phyloP scores from a whole-genome alignment of 306 rosid species.

The Lagenaria siceraria region DNA sequence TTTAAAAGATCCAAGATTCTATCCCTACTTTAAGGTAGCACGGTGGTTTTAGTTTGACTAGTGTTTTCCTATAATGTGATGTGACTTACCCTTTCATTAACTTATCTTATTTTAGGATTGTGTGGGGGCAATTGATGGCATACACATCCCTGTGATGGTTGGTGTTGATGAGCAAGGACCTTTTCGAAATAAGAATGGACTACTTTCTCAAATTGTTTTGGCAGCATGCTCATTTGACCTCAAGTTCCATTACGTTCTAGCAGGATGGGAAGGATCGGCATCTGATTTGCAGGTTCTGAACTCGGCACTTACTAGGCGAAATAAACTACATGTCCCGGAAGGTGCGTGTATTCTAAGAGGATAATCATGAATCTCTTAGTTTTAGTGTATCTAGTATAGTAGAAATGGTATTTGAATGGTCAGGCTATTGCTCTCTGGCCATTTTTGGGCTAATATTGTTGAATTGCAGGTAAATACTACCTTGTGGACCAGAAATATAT shows the following conservation, averaged over 20 bases:
- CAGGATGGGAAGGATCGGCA: constrained; percentile 98
- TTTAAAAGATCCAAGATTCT: constrained; percentile 55
- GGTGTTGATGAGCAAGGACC: constrained; percentile 95
- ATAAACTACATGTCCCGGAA: constrained; percentile 60
- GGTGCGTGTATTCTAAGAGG: constrained; percentile 30
- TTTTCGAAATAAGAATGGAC: constrained; percentile 79
- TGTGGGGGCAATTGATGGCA: constrained; percentile 69
- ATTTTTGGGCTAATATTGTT: constrained; percentile 12
- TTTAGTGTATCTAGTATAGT: neutral
- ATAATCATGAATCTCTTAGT: neutral
- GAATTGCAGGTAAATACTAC: constrained; percentile 69
- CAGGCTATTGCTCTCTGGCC: constrained; percentile 4
- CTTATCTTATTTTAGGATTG: constrained; percentile 44
- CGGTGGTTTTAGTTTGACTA: constrained; percentile 8
- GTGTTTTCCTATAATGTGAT: constrained; percentile 1
- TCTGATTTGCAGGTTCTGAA: constrained; percentile 70
- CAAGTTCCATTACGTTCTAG: constrained; percentile 76
- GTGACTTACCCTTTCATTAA: constrained; percentile 15
- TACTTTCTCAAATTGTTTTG: constrained; percentile 66
- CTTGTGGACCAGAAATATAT: constrained; percentile 62
- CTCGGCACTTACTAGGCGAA: constrained; percentile 64
- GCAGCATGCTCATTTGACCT: constrained; percentile 92
- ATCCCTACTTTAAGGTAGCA: constrained; percentile 73
- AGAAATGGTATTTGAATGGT: neutral
- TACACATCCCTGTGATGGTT: constrained; percentile 75